Percentiles rank a stretch among this genome's conserved stretches.
phyloP scores from a whole-genome alignment of 768 basidiomycete species.

The Tremella yokohamensis region DNA sequence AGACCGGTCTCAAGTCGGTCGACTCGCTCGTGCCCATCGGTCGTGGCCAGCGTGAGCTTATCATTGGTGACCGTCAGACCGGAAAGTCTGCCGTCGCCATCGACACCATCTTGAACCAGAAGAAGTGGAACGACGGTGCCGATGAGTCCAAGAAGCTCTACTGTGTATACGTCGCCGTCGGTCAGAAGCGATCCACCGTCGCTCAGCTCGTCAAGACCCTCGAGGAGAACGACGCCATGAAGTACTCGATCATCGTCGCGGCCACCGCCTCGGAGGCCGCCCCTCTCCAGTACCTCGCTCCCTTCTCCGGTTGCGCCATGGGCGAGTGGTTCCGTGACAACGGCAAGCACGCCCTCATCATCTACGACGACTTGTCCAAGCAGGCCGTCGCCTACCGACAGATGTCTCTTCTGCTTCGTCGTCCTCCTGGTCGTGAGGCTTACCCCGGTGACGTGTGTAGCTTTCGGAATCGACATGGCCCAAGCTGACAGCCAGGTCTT shows the following conservation, averaged over 20 bases:
- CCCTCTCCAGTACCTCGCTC: slow-evolving; percentile 97
- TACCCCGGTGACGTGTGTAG: slow-evolving; percentile 71
- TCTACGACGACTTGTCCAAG: slow-evolving; percentile 99
- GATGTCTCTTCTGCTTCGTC: slow-evolving; percentile 99
- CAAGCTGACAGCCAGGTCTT: slow-evolving; percentile 63
- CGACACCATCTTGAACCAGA: slow-evolving; percentile 99
- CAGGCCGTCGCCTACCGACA: slow-evolving; percentile 99
- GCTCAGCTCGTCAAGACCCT: slow-evolving; percentile 99
- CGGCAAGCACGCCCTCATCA: slow-evolving; percentile 98
- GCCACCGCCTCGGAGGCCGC: slow-evolving; percentile 99
- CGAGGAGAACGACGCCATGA: slow-evolving; percentile 99
- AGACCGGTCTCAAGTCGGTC: slow-evolving; percentile 99
- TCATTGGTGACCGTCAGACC: slow-evolving; percentile 99
- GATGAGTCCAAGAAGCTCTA: slow-evolving; percentile 98
- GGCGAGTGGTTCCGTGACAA: slow-evolving; percentile 99
- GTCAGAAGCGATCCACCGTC: slow-evolving; percentile 99
- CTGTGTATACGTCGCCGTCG: slow-evolving; percentile 99
- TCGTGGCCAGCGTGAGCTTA: slow-evolving; percentile 99
- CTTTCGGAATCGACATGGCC: too few relatives aligned
- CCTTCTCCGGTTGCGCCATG: slow-evolving; percentile 99
- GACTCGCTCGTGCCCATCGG: slow-evolving; percentile 99
- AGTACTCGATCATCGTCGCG: slow-evolving; percentile 98
- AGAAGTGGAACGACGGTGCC: slow-evolving; percentile 96
- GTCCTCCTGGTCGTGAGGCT: slow-evolving; percentile 99
- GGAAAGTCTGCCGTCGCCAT: slow-evolving; percentile 94